A percentile compares a stretch with the other conserved stretches of the same genome.
phyloP scores from a whole-genome alignment of 129 eudicot species.

The Dittrichia graveolens region DNA sequence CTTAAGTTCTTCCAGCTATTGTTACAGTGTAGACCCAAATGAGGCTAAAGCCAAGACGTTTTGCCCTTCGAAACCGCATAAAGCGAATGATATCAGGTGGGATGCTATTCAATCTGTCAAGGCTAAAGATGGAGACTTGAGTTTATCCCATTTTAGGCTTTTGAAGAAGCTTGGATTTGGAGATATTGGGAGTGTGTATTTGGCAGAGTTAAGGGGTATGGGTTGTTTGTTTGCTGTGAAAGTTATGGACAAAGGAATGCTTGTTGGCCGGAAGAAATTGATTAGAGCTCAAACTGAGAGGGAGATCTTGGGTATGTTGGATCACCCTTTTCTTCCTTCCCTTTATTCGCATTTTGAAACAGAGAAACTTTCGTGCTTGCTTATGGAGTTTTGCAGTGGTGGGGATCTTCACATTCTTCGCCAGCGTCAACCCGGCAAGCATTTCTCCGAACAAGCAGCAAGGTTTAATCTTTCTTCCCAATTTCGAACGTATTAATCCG shows the following conservation, averaged over 20 bases:
- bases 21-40: slow-evolving; percentile 45
- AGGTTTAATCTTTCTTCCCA: slow-evolving; percentile 47
- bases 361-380: slow-evolving; percentile 84
- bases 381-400: slow-evolving; percentile 96
- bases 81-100: slow-evolving; percentile 79
- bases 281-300: slow-evolving; percentile 91
- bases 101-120: slow-evolving; percentile 75
- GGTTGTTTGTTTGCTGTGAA: slow-evolving; percentile 90
- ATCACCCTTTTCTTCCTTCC: slow-evolving; percentile 93
- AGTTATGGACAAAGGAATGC: slow-evolving; percentile 96
- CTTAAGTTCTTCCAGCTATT: slow-evolving; percentile 65
- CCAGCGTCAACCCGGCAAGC: slow-evolving; percentile 77
- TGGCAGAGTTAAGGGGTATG: slow-evolving; percentile 84
- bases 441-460: slow-evolving; percentile 88
- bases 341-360: slow-evolving; percentile 94
- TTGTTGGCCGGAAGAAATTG: slow-evolving; percentile 82
- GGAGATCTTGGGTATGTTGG: slow-evolving; percentile 80
- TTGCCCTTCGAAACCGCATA: slow-evolving; percentile 76
- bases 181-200: slow-evolving; percentile 94
- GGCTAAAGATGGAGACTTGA: slow-evolving; percentile 70
- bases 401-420: slow-evolving; percentile 94
- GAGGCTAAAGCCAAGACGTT: slow-evolving; percentile 50
- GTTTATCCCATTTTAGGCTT: slow-evolving; percentile 82
- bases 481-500: not conserved
- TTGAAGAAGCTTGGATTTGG: slow-evolving; percentile 96